Conservation (phyloP, 306 rosid genomes). For the Amphicarpaea edgeworthii region DNA sequence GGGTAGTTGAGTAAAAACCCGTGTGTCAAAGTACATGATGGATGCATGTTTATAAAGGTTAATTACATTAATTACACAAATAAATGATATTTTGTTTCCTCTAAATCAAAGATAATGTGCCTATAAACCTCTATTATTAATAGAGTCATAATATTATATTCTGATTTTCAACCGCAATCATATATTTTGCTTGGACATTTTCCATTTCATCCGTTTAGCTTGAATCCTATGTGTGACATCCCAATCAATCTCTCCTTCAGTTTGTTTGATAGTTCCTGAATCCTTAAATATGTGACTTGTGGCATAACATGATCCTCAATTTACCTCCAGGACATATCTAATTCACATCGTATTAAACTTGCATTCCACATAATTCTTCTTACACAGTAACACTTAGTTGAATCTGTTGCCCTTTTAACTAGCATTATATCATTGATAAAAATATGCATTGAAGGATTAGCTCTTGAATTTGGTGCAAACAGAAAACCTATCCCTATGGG, state of each 20-base stretch:
- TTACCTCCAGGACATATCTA: not conserved
- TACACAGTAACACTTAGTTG: not conserved
- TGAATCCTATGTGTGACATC: slow-evolving; percentile 10
- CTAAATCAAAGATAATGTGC: no score
- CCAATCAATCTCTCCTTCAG: not conserved
- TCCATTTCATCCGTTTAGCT: not conserved
- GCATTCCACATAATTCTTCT: not conserved
- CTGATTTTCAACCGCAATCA: no score
- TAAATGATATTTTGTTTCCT: no score
- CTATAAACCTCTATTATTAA: no score
- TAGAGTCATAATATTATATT: no score
- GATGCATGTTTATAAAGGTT: no score
- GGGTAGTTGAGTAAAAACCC: no score
- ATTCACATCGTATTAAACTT: not conserved
- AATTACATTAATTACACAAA: no score
- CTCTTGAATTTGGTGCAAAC: not conserved
- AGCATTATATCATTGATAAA: not conserved
- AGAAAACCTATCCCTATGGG: no score
- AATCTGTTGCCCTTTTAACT: not conserved
- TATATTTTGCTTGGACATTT: not conserved
- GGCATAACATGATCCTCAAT: slow-evolving; percentile 6
- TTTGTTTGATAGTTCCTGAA: not conserved
- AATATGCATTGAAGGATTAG: not conserved
- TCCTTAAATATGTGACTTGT: not conserved
- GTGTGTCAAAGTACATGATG: no score